Evolutionary conservation across 495 filamentous ascomycete genomes (phyloP).

Genomic region (Staphylotrichum longicolle): DNA sequence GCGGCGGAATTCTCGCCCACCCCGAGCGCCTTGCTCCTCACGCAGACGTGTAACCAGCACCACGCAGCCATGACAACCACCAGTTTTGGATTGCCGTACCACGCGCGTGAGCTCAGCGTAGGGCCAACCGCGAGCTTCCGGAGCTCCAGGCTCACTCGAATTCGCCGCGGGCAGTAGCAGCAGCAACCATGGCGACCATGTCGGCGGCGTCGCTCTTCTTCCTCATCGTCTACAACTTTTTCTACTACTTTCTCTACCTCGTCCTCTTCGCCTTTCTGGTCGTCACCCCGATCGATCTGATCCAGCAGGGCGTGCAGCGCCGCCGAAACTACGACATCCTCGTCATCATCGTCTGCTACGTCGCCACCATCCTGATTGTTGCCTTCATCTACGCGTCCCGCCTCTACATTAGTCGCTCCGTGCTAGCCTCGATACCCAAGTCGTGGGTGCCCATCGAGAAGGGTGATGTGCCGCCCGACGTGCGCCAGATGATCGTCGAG

Average conservation of each 20-base stretch:
- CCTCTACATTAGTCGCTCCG: slow-evolving; percentile 82
- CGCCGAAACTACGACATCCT: slow-evolving; percentile 75
- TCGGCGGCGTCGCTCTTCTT: slow-evolving; percentile 49
- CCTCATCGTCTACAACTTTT: slow-evolving; percentile 76
- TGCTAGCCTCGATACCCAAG: slow-evolving; percentile 79
- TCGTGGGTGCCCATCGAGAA: slow-evolving; percentile 78
- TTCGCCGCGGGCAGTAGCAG: not conserved
- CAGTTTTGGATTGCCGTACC: slow-evolving; percentile 3
- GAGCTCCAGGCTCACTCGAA: not conserved
- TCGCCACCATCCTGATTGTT: slow-evolving; percentile 69
- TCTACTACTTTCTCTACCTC: slow-evolving; percentile 75
- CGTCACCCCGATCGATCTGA: slow-evolving; percentile 77
- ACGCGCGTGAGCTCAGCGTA: slow-evolving; percentile 17
- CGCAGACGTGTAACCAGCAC: not conserved
- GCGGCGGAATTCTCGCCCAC: not conserved
- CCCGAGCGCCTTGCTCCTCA: not conserved
- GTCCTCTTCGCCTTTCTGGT: slow-evolving; percentile 69
- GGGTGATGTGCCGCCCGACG: slow-evolving; percentile 68
- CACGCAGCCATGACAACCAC: slow-evolving; percentile 21
- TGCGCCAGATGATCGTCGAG: slow-evolving; percentile 69
- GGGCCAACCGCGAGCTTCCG: slow-evolving; percentile 1
- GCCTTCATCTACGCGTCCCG: slow-evolving; percentile 77
- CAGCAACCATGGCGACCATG: slow-evolving; percentile 26
- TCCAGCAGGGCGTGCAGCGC: slow-evolving; percentile 69
- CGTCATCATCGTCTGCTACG: slow-evolving; percentile 73